A percentile compares a stretch with the other conserved stretches of the same genome.
phyloP scores from a whole-genome alignment of 139 green algal genomes.

The Tetraselmis chui region DNA sequence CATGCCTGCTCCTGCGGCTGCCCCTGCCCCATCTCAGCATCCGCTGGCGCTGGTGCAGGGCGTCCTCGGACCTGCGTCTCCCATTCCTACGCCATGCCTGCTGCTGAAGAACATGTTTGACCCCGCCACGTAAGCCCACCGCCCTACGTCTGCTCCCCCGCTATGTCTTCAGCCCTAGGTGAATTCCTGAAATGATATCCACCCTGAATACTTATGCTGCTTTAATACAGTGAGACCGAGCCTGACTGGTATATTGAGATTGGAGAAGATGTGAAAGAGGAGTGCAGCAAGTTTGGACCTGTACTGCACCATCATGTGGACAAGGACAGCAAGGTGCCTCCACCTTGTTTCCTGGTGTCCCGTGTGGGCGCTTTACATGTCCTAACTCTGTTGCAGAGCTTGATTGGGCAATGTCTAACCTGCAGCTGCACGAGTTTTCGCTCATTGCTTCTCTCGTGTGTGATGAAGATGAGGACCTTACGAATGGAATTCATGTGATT shows the following conservation, averaged over 20 bases:
- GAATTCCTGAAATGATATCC: too few species aligned
- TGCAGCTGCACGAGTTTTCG: too few species aligned
- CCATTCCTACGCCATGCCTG: conserved; percentile 84
- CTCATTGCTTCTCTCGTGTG: too few species aligned
- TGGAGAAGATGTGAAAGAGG: conserved; percentile 70
- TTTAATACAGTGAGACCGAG: conserved; percentile 61
- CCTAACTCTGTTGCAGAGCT: background rate
- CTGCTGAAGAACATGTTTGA: conserved; percentile 96
- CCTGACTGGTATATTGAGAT: conserved; percentile 86
- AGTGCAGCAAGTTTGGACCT: conserved; percentile 84
- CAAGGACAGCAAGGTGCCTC: conserved; percentile 58
- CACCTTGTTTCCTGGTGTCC: too few species aligned
- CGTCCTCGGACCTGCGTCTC: conserved; percentile 77
- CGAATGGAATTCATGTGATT: too few species aligned
- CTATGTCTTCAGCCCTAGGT: too few species aligned
- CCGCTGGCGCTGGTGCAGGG: conserved; percentile 50
- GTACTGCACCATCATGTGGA: conserved; percentile 80
- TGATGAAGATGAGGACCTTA: too few species aligned
- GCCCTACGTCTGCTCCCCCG: background rate
- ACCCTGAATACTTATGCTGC: too few species aligned
- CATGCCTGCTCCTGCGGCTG: background rate
- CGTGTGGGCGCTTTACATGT: too few species aligned
- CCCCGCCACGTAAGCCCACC: conserved; percentile 39
- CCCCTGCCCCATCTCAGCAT: background rate
- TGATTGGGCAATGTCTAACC: background rate